Percentiles rank a stretch among this genome's conserved stretches.
Evolutionary conservation across 805 yeast species (phyloP).

Genomic region (Candida sphagnicola): DNA sequence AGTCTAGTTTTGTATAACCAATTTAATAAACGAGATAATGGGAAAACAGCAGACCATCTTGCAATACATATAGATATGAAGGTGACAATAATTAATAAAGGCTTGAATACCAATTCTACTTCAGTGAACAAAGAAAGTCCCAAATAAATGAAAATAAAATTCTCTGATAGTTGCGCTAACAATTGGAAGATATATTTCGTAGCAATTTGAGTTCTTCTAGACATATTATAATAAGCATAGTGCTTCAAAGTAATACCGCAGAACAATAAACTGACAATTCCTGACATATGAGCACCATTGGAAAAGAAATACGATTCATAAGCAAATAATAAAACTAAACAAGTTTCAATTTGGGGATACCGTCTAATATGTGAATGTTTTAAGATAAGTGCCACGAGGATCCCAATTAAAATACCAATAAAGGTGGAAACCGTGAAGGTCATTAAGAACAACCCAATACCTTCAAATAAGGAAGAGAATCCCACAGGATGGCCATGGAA

Average conservation of each 20-base stretch:
- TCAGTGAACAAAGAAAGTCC: constrained; percentile 95
- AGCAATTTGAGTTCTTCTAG: constrained; percentile 94
- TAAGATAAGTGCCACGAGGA: constrained; percentile 80
- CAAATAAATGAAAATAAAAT: constrained; percentile 91
- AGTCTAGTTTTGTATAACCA: constrained; percentile 65
- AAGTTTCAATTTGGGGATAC: constrained; percentile 96
- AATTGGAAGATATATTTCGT: constrained; percentile 92
- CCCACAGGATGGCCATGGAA: constrained; percentile 81
- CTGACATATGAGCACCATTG: constrained; percentile 99
- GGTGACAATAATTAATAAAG: constrained; percentile 85
- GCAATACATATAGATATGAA: constrained; percentile 89
- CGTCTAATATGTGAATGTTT: constrained; percentile 92
- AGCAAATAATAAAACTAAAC: constrained; percentile 84
- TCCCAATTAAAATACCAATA: constrained; percentile 85
- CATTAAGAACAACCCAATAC: constrained; percentile 88
- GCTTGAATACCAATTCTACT: constrained; percentile 92
- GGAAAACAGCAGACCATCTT: constrained; percentile 97
- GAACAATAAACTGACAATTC: constrained; percentile 89
- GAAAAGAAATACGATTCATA: constrained; percentile 96
- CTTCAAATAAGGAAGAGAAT: constrained; percentile 80
- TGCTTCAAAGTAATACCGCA: constrained; percentile 97
- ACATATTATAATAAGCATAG: constrained; percentile 96
- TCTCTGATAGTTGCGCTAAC: constrained; percentile 91
- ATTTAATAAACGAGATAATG: constrained; percentile 79
- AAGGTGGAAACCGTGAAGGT: constrained; percentile 87